A percentile compares a stretch with the other conserved stretches of the same genome.
phyloP scores from a whole-genome alignment of 225 moss, liverwort and hornwort species.

The Polytrichum formosum region DNA sequence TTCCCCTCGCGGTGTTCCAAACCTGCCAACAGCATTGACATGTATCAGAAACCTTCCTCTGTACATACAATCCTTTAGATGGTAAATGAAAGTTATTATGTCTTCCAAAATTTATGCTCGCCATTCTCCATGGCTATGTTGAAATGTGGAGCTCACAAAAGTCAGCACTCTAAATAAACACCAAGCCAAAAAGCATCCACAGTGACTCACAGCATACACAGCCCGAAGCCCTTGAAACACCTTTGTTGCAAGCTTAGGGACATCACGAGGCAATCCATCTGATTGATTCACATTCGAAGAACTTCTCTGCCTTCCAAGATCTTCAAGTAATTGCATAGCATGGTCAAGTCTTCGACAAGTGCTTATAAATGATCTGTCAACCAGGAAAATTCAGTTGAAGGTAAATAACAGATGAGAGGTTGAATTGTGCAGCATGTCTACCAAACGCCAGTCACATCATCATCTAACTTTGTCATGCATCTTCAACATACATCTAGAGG shows the following conservation, averaged over 20 bases:
- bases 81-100: too few species aligned
- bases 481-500: too few species aligned
- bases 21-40: constrained; percentile 45
- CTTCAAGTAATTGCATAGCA: constrained; percentile 70
- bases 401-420: too few species aligned
- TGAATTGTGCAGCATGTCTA: too few species aligned
- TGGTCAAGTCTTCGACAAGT: constrained; percentile 82
- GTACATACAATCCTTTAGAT: too few species aligned
- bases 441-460: too few species aligned
- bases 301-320: constrained; percentile 50
- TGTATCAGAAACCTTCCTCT: too few species aligned
- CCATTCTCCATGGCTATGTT: too few species aligned
- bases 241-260: constrained; percentile 71
- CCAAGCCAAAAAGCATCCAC: neutral
- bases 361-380: constrained; percentile 86
- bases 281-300: constrained; percentile 33
- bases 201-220: constrained; percentile 84
- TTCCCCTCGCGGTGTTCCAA: constrained; percentile 96
- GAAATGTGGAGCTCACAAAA: too few species aligned
- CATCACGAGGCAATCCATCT: constrained; percentile 61
- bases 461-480: too few species aligned
- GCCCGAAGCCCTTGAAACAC: constrained; percentile 95
- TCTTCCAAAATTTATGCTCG: too few species aligned
- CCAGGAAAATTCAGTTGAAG: constrained; percentile 4
- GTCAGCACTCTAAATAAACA: neutral